Evolutionary conservation across 495 filamentous ascomycete genomes (phyloP), one percentile per base, ranked within the genome.

Genomic region (Parathielavia appendiculata): DNA sequence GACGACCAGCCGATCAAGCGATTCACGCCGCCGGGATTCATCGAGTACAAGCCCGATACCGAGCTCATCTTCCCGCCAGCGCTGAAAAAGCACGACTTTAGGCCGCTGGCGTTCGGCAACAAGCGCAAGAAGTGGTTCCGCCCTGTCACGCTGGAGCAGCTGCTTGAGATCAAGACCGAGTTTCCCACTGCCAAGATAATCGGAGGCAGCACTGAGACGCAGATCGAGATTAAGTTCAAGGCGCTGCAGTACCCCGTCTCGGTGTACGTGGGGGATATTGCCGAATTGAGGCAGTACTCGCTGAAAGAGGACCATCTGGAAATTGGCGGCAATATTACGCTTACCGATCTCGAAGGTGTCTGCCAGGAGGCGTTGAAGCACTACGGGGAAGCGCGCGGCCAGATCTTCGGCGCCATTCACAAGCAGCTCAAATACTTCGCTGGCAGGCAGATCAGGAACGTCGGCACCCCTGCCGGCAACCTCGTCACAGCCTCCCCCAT

Each of bases 221-320:
- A 97, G 70, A 97, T 98, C 53, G 93, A 98, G 71, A 86, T 95
- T 73, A 97, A 96, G 68, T 98, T 98, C 80, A 97, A 98, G 76
- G 90, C 84, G 2, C 84, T 95, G 82, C 84, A 90, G 63, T 98
- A 96, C 69, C 82, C 84, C 12, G 83, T 86, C 7, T 97, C 91
- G 0, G 92, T 98, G 1, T 97, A 87, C 67, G 85, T 97, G 14
- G 91, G 91, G 26, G 93, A 98, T 66, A 96, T 98, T 61, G 75
- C 88, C 1, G 93, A 97, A 72, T 74, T 98, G 45, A 76, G 89
- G 23, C 77, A 89, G 57, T 97, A 87, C 69, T 79, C 78, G 3
- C 86, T 98, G 66, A 76, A 87, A 26, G 87, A 91, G 17, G 86
- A 93, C 46, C 78, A 89, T 61, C 71, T 97, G 26, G 89, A 93